Evolutionary conservation across 768 basidiomycete species (phyloP).

Genomic region (Leccinum subgranulosum): DNA sequence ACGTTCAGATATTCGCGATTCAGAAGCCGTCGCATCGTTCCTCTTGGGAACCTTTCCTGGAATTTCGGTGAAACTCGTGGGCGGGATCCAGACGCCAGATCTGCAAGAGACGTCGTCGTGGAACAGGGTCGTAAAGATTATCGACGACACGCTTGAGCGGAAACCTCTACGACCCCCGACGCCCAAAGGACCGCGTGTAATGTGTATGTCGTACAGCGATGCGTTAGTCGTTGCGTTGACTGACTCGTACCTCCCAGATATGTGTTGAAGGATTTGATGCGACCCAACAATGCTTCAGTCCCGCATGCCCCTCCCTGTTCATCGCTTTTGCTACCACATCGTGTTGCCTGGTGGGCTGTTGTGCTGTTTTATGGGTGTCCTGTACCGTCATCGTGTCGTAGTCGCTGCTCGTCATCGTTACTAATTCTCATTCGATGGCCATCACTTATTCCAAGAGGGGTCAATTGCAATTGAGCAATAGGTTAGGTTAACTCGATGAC

Average conservation of each 20-base stretch:
- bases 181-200: slow-evolving; percentile 7
- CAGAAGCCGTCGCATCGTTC: slow-evolving; percentile 14
- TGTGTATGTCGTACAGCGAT: slow-evolving; percentile 13
- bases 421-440: not conserved
- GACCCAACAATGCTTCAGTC: not conserved
- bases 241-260: not conserved
- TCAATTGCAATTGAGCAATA: not conserved
- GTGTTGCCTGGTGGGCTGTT: not conserved
- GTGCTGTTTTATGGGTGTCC: not conserved
- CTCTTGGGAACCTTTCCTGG: slow-evolving; percentile 11
- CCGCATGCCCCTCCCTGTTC: not conserved
- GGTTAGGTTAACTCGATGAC: not conserved
- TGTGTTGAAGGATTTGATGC: slow-evolving; percentile 5
- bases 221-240: not conserved
- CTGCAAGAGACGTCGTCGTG: slow-evolving; percentile 18
- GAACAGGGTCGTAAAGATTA: slow-evolving; percentile 18
- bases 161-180: slow-evolving; percentile 2
- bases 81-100: slow-evolving; percentile 4
- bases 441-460: too few relatives aligned
- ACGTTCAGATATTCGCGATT: slow-evolving; percentile 20
- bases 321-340: not conserved
- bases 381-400: not conserved
- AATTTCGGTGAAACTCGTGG: slow-evolving; percentile 4
- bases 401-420: not conserved
- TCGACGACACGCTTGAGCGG: slow-evolving; percentile 15